phyloP scores from a whole-genome alignment of 2,329 filamentous ascomycete genomes.

The Talaromyces funiculosus region DNA sequence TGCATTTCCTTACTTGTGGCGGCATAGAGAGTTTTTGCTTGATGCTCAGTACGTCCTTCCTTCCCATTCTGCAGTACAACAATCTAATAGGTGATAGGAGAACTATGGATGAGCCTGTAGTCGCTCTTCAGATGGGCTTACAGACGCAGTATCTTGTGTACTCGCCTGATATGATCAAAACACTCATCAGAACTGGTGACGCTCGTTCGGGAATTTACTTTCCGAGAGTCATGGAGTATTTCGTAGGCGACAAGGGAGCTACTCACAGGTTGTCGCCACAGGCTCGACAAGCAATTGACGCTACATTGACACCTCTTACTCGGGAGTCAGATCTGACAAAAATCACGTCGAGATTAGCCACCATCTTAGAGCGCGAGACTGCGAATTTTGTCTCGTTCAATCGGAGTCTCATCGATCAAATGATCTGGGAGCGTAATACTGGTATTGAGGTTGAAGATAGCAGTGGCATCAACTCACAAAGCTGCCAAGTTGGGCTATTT shows the following conservation, averaged over 20 bases:
- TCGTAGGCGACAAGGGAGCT: constrained; percentile 40
- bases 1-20: constrained; percentile 43
- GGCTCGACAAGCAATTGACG: constrained; percentile 33
- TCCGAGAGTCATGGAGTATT: constrained; percentile 33
- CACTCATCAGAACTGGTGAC: constrained; percentile 31
- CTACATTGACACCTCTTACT: constrained; percentile 39
- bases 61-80: background rate
- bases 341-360: constrained; percentile 34
- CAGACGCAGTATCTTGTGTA: constrained; percentile 47
- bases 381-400: constrained; percentile 56
- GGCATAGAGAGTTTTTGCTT: constrained; percentile 41
- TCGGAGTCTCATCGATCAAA: constrained; percentile 56
- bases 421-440: constrained; percentile 55
- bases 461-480: constrained; percentile 32
- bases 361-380: constrained; percentile 40
- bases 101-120: constrained; percentile 37
- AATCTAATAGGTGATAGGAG: constrained; percentile 23
- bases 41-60: constrained; percentile 33
- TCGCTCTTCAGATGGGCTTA: constrained; percentile 47
- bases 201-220: constrained; percentile 26
- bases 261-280: constrained; percentile 31
- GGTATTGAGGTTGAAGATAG: constrained; percentile 40
- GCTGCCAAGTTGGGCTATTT: constrained; percentile 49
- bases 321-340: constrained; percentile 43
- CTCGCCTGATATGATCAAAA: constrained; percentile 43